Evolutionary conservation across 768 basidiomycete genomes (phyloP).

Genomic region (Pisolithus orientalis): DNA sequence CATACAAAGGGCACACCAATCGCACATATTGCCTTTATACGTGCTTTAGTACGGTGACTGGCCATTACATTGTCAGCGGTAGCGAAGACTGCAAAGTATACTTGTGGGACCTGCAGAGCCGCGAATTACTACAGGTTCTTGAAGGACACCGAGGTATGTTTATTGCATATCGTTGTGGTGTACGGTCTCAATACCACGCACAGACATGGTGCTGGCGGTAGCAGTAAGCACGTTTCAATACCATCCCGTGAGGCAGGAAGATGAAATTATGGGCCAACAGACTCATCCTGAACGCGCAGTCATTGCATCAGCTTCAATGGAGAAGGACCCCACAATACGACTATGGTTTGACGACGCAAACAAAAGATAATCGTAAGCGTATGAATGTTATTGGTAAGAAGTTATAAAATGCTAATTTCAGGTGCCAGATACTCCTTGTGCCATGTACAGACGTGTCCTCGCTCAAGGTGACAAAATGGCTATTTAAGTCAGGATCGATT

Average conservation of each 20-base stretch:
- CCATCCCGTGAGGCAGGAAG: neutral
- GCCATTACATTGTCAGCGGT: slow-evolving; percentile 76
- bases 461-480: no score
- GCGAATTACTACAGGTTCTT: slow-evolving; percentile 66
- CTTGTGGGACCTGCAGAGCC: slow-evolving; percentile 84
- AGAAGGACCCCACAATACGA: slow-evolving; percentile 80
- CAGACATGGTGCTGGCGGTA: slow-evolving; percentile 66
- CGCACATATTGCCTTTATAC: slow-evolving; percentile 77
- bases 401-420: no score
- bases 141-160: slow-evolving; percentile 74
- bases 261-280: slow-evolving; percentile 34
- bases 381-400: no score
- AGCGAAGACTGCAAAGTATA: slow-evolving; percentile 87
- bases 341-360: slow-evolving; percentile 59
- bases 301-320: slow-evolving; percentile 86
- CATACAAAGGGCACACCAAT: slow-evolving; percentile 82
- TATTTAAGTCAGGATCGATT: no score
- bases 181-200: neutral
- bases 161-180: neutral
- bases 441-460: no score
- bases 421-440: no score
- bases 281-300: slow-evolving; percentile 68
- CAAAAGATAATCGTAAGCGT: no score
- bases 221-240: slow-evolving; percentile 45
- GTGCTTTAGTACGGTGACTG: slow-evolving; percentile 52